A percentile compares a stretch with the other conserved stretches of the same genome.
phyloP scores from a whole-genome alignment of 768 basidiomycete genomes.

The Tricholoma sp. region DNA sequence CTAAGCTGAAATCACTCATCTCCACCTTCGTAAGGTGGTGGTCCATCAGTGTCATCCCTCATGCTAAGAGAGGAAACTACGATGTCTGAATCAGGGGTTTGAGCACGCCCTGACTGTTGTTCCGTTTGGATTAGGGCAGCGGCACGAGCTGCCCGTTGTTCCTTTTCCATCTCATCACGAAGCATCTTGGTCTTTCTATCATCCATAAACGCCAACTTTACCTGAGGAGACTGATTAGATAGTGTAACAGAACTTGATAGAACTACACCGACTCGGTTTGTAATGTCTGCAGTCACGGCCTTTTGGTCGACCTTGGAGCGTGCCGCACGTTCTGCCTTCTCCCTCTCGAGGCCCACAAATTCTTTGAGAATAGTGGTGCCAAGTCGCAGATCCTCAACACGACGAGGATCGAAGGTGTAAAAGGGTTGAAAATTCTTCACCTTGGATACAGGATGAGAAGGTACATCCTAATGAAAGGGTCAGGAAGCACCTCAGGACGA shows the following conservation, averaged over 20 bases:
- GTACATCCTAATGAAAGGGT: background rate
- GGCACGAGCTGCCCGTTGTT: constrained; percentile 38
- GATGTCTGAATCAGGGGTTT: constrained; percentile 18
- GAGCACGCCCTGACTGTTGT: constrained; percentile 3
- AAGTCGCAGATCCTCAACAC: constrained; percentile 50
- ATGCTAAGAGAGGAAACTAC: constrained; percentile 35
- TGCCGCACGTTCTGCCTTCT: constrained; percentile 44
- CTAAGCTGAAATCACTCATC: constrained; percentile 6
- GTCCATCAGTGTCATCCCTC: constrained; percentile 14
- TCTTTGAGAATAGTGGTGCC: constrained; percentile 67
- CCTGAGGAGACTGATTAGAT: constrained; percentile 35
- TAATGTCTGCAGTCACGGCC: constrained; percentile 45
- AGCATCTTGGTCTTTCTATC: constrained; percentile 59
- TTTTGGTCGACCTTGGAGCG: constrained; percentile 53
- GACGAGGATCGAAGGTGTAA: constrained; percentile 55
- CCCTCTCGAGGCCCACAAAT: constrained; percentile 45
- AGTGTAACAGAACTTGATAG: background rate
- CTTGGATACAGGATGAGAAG: constrained; percentile 28
- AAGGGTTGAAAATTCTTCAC: constrained; percentile 69
- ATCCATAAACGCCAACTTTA: constrained; percentile 75
- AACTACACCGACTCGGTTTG: constrained; percentile 42
- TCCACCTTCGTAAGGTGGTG: constrained; percentile 15
- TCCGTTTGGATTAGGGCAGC: constrained; percentile 16
- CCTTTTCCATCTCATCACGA: constrained; percentile 55
- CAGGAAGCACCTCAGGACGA: constrained; percentile 47